Percentiles rank a stretch among this genome's conserved stretches.
Evolutionary conservation across 192 early-diverging fungal genomes (phyloP).

Genomic region (Allomyces macrogynus): DNA sequence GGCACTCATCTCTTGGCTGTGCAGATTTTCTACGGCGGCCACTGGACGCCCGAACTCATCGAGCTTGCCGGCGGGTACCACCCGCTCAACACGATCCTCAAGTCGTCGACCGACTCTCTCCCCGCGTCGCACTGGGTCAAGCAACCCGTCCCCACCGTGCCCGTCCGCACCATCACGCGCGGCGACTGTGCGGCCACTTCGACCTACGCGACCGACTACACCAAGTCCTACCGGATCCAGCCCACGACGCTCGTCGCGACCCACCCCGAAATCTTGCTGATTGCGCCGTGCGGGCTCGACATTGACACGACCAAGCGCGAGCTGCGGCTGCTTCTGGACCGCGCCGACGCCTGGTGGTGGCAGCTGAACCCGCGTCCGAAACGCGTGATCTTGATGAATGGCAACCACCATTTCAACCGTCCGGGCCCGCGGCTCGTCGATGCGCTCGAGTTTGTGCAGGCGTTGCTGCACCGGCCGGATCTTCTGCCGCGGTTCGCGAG

Average conservation of each 20-base stretch:
- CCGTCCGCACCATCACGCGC: too few relatives aligned
- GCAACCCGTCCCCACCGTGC: too few relatives aligned
- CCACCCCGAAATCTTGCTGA: conserved; percentile 20
- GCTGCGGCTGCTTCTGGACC: neutral
- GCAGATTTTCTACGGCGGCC: conserved; percentile 14
- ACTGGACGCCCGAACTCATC: conserved; percentile 31
- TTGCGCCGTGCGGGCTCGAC: conserved; percentile 26
- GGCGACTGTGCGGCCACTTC: too few relatives aligned
- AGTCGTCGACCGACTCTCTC: conserved; percentile 6
- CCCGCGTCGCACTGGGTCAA: conserved; percentile 1
- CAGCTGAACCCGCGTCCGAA: neutral
- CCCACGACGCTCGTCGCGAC: conserved; percentile 10
- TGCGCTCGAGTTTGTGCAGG: conserved; percentile 23
- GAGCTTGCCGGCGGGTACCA: conserved; percentile 23
- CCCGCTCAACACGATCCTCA: conserved; percentile 11
- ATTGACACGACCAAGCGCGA: conserved; percentile 16
- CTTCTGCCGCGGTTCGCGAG: neutral
- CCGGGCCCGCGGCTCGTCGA: conserved; percentile 33
- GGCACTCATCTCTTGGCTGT: too few relatives aligned
- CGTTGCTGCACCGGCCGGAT: neutral
- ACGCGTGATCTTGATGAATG: conserved; percentile 26
- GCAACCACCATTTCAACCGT: conserved; percentile 37
- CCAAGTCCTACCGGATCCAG: conserved; percentile 4
- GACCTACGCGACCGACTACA: neutral
- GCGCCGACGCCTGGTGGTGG: neutral